Evolutionary conservation across 2,329 filamentous ascomycete species (phyloP).

Genomic region (Fusarium brachygibbosum): DNA sequence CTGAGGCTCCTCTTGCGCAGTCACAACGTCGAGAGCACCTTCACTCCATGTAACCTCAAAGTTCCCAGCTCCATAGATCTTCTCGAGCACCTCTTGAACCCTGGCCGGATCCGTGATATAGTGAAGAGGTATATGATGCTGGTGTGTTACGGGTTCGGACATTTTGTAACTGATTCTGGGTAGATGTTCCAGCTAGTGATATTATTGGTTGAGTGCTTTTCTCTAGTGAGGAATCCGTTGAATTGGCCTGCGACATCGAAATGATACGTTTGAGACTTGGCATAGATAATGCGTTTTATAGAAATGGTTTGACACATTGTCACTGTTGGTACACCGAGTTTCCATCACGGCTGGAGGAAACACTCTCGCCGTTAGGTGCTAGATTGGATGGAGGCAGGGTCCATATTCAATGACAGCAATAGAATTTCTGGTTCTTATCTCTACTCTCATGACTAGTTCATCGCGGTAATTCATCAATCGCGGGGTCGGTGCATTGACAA

Average conservation of each 20-base stretch:
- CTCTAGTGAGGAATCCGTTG: neutral
- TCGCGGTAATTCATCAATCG: too few relatives aligned
- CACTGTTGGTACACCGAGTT: neutral
- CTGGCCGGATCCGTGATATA: neutral
- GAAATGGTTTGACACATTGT: neutral
- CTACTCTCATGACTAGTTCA: too few relatives aligned
- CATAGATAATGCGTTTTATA: neutral
- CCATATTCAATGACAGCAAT: neutral
- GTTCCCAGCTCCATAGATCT: constrained; percentile 1
- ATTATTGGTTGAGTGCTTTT: neutral
- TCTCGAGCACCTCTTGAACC: neutral
- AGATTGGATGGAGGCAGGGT: too few relatives aligned
- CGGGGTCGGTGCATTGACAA: too few relatives aligned
- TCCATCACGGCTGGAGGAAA: neutral
- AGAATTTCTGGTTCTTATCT: neutral
- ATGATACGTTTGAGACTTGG: neutral
- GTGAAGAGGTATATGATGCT: neutral
- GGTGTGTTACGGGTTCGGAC: neutral
- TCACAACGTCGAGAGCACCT: neutral
- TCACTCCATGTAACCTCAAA: neutral
- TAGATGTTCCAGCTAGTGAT: neutral
- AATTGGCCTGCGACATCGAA: neutral
- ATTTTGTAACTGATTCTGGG: neutral
- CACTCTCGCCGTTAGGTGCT: neutral
- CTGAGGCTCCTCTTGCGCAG: neutral